These are phyloP conservation scores for Penicillium egyptiacum DNA, from an alignment of 495 filamentous ascomycete species.

Conservation along the genomic window DNA sequence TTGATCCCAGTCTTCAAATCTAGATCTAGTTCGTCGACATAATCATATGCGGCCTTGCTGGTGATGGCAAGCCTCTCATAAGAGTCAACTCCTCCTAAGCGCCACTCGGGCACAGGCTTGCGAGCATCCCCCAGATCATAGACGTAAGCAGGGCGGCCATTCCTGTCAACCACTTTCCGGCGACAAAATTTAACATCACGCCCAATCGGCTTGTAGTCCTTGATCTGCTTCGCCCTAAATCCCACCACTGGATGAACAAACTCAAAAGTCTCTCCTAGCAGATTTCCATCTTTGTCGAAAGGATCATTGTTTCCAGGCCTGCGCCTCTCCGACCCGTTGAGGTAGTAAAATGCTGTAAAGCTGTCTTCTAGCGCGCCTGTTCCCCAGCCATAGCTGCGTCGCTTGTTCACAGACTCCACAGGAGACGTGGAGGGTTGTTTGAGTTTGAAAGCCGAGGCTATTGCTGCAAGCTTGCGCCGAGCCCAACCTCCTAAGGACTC, in stretches of 20 bases:
- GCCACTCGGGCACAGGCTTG: constrained; percentile 21
- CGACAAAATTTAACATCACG: constrained; percentile 9
- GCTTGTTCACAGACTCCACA: not conserved
- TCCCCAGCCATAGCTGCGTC: constrained; percentile 22
- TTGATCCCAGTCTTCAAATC: constrained; percentile 16
- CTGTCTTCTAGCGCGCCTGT: constrained; percentile 19
- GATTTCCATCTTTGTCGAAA: constrained; percentile 8
- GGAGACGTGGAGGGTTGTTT: constrained; percentile 3
- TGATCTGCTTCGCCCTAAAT: constrained; percentile 14
- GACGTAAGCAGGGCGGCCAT: constrained; percentile 11
- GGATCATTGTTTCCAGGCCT: constrained; percentile 17
- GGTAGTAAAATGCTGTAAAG: constrained; percentile 23
- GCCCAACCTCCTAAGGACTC: constrained; percentile 12
- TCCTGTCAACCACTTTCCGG: constrained; percentile 10
- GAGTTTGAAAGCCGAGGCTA: constrained; percentile 5
- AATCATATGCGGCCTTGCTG: constrained; percentile 19
- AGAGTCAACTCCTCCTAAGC: constrained; percentile 21
- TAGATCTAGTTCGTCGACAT: constrained; percentile 24
- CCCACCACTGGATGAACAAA: constrained; percentile 25
- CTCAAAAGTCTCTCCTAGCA: constrained; percentile 16
- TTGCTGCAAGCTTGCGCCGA: constrained; percentile 1
- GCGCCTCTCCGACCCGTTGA: constrained; percentile 21
- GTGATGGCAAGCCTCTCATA: constrained; percentile 25
- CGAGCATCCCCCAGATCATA: constrained; percentile 16
- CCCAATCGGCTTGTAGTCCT: constrained; percentile 19